A percentile compares a stretch with the other conserved stretches of the same genome.
Evolutionary conservation across 2,329 filamentous ascomycete species (phyloP).

Genomic region (Cordyceps cicadae): DNA sequence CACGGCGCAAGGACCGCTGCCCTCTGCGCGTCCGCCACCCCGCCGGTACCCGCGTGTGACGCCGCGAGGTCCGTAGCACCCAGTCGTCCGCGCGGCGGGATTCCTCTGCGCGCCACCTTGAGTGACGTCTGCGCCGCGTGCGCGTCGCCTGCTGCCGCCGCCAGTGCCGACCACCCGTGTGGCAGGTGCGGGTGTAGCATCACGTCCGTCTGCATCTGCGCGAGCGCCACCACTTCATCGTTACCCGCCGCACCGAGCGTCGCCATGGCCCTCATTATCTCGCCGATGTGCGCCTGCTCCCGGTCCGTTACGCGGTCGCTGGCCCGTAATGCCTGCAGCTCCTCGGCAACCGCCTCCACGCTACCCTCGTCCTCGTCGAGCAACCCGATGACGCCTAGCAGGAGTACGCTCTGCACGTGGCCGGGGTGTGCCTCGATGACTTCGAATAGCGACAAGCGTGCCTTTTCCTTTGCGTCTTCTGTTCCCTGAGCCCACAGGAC

Average conservation of each 20-base stretch:
- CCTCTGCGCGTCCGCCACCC: slow-evolving; percentile 63
- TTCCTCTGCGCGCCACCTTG: slow-evolving; percentile 63
- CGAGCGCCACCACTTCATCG: slow-evolving; percentile 44
- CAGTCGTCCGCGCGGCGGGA: slow-evolving; percentile 64
- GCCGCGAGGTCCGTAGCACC: slow-evolving; percentile 60
- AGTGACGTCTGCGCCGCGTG: slow-evolving; percentile 68
- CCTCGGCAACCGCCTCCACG: slow-evolving; percentile 69
- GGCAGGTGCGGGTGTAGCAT: slow-evolving; percentile 74
- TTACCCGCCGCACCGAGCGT: slow-evolving; percentile 41
- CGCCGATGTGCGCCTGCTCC: slow-evolving; percentile 63
- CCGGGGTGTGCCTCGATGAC: slow-evolving; percentile 65
- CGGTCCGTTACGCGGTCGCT: slow-evolving; percentile 52
- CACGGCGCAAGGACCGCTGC: slow-evolving; percentile 78
- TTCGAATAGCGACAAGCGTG: slow-evolving; percentile 71
- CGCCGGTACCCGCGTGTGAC: slow-evolving; percentile 67
- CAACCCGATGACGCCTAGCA: slow-evolving; percentile 77
- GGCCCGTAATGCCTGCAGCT: slow-evolving; percentile 65
- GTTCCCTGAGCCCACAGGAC: slow-evolving; percentile 87
- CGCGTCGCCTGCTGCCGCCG: slow-evolving; percentile 47
- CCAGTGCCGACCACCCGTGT: slow-evolving; percentile 72
- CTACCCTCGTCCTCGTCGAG: slow-evolving; percentile 73
- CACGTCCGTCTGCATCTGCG: slow-evolving; percentile 65
- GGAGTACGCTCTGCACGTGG: slow-evolving; percentile 70
- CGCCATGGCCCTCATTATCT: slow-evolving; percentile 68
- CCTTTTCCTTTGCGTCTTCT: slow-evolving; percentile 63